Evolutionary conservation across 306 rosid species (phyloP).

Genomic region (Rosa lucieae): DNA sequence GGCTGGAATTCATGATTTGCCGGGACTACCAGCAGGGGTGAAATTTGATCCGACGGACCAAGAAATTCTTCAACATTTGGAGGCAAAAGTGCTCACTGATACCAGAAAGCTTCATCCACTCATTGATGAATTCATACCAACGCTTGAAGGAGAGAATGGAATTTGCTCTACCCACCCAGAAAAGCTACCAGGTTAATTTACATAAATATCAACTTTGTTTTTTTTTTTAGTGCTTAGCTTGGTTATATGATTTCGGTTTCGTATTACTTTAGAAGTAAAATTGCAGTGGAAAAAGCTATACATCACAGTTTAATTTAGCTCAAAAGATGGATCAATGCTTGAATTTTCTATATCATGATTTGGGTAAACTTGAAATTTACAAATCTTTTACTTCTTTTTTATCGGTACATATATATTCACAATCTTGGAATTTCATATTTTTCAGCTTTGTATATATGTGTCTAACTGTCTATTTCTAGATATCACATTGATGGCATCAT

Average conservation of each 20-base stretch:
- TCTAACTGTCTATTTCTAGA: slow-evolving; percentile 9
- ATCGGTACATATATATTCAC: background rate
- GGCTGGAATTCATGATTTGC: slow-evolving; percentile 67
- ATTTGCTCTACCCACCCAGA: slow-evolving; percentile 96
- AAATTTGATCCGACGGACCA: slow-evolving; percentile 90
- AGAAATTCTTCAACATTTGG: slow-evolving; percentile 83
- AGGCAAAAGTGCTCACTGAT: slow-evolving; percentile 64
- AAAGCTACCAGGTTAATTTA: slow-evolving; percentile 68
- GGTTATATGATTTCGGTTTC: background rate
- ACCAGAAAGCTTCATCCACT: slow-evolving; percentile 75
- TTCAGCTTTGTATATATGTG: background rate
- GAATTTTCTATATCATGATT: background rate
- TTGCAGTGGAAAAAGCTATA: background rate
- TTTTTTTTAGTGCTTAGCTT: background rate
- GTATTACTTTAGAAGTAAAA: background rate
- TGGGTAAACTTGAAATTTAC: background rate
- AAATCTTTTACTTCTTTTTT: background rate
- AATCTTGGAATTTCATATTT: slow-evolving; percentile 1
- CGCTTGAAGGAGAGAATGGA: slow-evolving; percentile 85
- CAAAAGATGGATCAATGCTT: background rate
- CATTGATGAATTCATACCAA: slow-evolving; percentile 77
- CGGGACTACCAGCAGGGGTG: slow-evolving; percentile 85
- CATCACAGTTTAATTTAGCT: background rate
- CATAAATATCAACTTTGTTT: background rate
- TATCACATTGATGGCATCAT: slow-evolving; percentile 27